Base-by-base conservation (phyloP, 495 filamentous ascomycete species). In the Friedmanniomyces simplex region DNA sequence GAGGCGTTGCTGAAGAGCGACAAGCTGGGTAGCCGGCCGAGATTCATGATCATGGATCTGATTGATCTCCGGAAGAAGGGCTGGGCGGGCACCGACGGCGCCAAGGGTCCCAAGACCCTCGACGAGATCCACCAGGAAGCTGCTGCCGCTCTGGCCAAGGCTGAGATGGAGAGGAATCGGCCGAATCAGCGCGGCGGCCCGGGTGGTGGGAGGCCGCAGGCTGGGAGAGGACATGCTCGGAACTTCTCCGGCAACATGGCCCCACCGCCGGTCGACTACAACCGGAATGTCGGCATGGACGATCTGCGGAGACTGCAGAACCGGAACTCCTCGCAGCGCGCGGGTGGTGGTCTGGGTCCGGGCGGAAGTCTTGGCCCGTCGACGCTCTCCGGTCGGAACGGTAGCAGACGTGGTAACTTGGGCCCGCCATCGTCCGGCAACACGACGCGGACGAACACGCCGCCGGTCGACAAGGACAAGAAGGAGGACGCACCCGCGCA, bases 71-170 rank as follows among this genome's bases (percentile, higher is more conserved):
- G 93, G 55, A 77, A 68, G 64, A 74, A 73, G 34, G 72, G 76
- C 64, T 99, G 93, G 93, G 66, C 75, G 30, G 87, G 86, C 49
- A 97, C 96, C 78, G 89, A 93, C 64, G 77, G 82, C 37, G 78
- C 83, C n/a, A 97, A 97, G 75, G 93, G 93, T 36, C 93, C 93
- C 50, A 96, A 96, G 79, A 99, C 93, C 11, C 85, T 99, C 49
- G 82, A 86, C 13, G 86, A 96, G 75, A 86, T 99, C 60, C 84
- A 87, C 63, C 83, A 83, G 63, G 89, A 95, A 73, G 89, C 89
- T 66, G 74, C 76, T 48, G 85, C 83, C 61, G 88, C 87, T 16
- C 83, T 77, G 57, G 76, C 79, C 65, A 74, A 77, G 61, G 76
- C 78, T n/a, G 83, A 85, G 60, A 72, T 76, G 25, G 84, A 87